A percentile compares a stretch with the other conserved stretches of the same genome.
Evolutionary conservation across 208 protist genomes (phyloP).

Genomic region (Plasmodiophora brassicae): DNA sequence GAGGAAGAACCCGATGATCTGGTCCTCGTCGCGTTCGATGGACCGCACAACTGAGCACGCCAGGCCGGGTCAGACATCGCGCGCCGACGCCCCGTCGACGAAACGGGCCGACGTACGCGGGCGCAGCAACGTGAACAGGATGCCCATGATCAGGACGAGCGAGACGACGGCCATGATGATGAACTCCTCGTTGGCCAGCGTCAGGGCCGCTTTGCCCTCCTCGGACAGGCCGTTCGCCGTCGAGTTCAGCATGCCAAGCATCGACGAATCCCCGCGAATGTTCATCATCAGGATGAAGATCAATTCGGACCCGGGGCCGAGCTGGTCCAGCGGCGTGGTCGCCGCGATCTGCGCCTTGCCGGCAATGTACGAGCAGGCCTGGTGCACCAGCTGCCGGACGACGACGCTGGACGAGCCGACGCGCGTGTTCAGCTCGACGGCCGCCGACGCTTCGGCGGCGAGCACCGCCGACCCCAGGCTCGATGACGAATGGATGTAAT

Average conservation of each 20-base stretch:
- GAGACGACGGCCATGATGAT: not conserved
- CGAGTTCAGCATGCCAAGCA: not conserved
- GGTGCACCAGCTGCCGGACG: not conserved
- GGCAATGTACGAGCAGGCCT: not conserved
- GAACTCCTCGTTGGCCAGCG: not conserved
- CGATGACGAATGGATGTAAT: not conserved
- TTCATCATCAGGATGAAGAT: not conserved
- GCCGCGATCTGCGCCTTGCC: not conserved
- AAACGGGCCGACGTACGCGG: not conserved
- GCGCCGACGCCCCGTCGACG: no score
- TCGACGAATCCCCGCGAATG: not conserved
- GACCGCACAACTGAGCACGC: not conserved
- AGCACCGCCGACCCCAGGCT: not conserved
- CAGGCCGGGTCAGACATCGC: no score
- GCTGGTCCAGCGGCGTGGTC: not conserved
- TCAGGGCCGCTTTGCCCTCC: not conserved
- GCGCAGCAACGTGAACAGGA: not conserved
- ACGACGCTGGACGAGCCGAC: not conserved
- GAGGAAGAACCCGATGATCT: conserved; percentile 32
- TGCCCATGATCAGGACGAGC: not conserved
- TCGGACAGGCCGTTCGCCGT: conserved; percentile 2
- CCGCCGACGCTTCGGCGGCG: not conserved
- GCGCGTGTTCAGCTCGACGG: not conserved
- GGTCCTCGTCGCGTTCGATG: not conserved
- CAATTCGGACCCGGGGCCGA: not conserved